Evolutionary conservation across 2,329 filamentous ascomycete species (phyloP).

Genomic region (Hawksworthiomyces lignivorus): DNA sequence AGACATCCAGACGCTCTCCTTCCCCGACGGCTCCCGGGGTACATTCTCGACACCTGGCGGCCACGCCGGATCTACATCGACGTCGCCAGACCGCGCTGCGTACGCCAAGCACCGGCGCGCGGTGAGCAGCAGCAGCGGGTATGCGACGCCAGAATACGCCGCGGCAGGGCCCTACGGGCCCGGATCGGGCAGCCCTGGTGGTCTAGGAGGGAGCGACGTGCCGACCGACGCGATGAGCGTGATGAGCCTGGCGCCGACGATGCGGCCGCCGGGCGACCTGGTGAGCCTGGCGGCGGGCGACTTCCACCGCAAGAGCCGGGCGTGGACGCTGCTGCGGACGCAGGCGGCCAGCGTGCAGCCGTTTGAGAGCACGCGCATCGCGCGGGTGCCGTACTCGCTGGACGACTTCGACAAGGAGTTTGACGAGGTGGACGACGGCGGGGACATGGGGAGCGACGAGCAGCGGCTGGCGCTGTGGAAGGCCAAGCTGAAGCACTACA

Average conservation of each 20-base stretch:
- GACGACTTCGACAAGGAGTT: constrained; percentile 71
- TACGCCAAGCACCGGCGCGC: constrained; percentile 6
- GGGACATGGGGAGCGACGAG: constrained; percentile 40
- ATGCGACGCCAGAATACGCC: constrained; percentile 28
- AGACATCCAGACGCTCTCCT: constrained; percentile 70
- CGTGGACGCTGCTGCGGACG: constrained; percentile 59
- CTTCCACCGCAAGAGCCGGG: constrained; percentile 55
- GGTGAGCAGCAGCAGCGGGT: constrained; percentile 26
- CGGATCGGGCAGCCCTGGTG: constrained; percentile 1
- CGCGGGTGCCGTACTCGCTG: constrained; percentile 44
- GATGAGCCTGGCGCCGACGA: constrained; percentile 57
- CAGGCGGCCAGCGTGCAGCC: constrained; percentile 53
- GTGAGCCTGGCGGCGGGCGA: constrained; percentile 76
- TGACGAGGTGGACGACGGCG: constrained; percentile 48
- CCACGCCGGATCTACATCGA: constrained; percentile 29
- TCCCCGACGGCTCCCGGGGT: constrained; percentile 61
- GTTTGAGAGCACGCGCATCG: constrained; percentile 46
- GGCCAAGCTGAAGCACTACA: constrained; percentile 90
- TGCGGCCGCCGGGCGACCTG: constrained; percentile 59
- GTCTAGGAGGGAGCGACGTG: constrained; percentile 31
- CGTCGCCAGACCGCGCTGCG: too few species aligned
- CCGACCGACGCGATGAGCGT: constrained; percentile 62
- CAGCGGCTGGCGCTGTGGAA: constrained; percentile 69
- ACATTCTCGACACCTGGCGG: constrained; percentile 44
- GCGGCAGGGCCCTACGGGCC: background rate